Evolutionary conservation across 2,329 filamentous ascomycete species (phyloP).

Genomic region (Macrophomina phaseolina): DNA sequence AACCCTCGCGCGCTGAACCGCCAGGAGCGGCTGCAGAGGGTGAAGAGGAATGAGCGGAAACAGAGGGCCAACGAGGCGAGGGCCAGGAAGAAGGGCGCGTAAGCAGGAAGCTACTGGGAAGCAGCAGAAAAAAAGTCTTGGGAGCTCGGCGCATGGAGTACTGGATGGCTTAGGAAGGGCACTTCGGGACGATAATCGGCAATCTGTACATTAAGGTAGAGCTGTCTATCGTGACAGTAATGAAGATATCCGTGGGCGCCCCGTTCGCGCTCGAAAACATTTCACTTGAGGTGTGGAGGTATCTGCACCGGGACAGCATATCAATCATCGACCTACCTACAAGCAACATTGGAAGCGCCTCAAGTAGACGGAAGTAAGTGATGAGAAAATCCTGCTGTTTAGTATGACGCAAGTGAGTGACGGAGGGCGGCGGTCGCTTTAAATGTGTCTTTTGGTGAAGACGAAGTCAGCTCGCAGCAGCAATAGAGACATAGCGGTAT

Average conservation of each 20-base stretch:
- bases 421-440: no score
- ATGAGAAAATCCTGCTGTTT: no score
- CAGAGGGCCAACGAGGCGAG: slow-evolving; percentile 65
- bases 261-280: not conserved
- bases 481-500: no score
- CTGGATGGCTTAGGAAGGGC: slow-evolving; percentile 15
- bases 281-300: not conserved
- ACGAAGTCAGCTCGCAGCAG: no score
- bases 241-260: not conserved
- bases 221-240: not conserved
- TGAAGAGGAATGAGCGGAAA: slow-evolving; percentile 51
- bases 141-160: slow-evolving; percentile 26
- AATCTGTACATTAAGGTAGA: not conserved
- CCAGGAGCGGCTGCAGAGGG: slow-evolving; percentile 61
- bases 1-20: slow-evolving; percentile 62
- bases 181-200: slow-evolving; percentile 8
- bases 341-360: no score
- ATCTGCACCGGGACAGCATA: no score
- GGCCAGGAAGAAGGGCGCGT: slow-evolving; percentile 59
- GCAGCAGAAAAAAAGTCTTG: not conserved
- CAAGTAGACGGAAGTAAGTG: no score
- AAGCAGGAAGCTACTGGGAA: not conserved
- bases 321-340: no score
- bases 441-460: no score
- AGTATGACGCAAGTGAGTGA: no score